A percentile compares a stretch with the other conserved stretches of the same genome.
These are phyloP conservation scores for Dendrocalamus sinicus DNA, from an alignment of 176 grass and related monocot genomes.

Conservation along the genomic window DNA sequence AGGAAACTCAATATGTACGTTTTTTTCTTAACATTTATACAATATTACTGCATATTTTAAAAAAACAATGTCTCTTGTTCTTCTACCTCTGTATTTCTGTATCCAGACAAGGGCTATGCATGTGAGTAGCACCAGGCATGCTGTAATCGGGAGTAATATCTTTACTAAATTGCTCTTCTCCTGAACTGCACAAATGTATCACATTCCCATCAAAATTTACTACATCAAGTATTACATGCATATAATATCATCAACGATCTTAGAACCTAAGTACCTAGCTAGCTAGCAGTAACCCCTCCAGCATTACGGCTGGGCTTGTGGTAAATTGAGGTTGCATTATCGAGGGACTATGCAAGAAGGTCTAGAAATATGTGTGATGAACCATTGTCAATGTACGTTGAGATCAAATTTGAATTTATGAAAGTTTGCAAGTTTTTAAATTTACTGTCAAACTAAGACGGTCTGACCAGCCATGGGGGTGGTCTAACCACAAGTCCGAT, in stretches of 20 bases:
- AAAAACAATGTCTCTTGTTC: not conserved
- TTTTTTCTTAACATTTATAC: no score
- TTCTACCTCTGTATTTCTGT: constrained; percentile 33
- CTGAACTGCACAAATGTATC: not conserved
- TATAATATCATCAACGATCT: not conserved
- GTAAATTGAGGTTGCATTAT: not conserved
- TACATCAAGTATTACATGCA: not conserved
- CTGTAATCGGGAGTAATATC: not conserved
- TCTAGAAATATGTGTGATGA: no score
- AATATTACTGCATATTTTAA: not conserved
- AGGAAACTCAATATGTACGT: no score
- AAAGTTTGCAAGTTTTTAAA: no score
- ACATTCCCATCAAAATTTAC: not conserved
- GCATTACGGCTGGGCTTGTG: not conserved
- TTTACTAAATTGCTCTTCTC: not conserved
- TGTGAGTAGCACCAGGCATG: not conserved
- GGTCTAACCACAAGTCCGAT: no score
- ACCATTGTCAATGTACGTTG: no score
- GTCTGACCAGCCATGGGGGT: no score
- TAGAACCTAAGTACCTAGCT: not conserved
- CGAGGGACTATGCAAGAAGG: no score
- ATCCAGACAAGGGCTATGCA: not conserved
- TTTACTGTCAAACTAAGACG: no score
- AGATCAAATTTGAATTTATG: no score
- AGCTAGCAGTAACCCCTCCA: no score